phyloP scores from a whole-genome alignment of 441 rosid species.

The Cnidoscolus chayamansa region DNA sequence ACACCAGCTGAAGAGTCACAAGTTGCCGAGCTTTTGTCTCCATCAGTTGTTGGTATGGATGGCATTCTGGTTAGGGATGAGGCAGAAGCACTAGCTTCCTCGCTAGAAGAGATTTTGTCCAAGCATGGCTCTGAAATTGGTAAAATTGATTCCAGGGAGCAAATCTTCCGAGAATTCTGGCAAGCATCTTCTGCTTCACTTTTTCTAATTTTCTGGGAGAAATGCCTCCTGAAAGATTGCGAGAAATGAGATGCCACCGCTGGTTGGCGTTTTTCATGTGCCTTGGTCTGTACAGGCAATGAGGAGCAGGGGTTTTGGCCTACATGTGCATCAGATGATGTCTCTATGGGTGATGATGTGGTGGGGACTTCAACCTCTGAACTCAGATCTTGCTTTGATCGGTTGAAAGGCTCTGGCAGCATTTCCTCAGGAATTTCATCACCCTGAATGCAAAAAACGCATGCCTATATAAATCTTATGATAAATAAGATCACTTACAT shows the following conservation, averaged over 20 bases:
- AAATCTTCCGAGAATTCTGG: conserved; percentile 5
- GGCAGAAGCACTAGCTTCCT: conserved; percentile 21
- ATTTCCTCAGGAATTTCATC: conserved; percentile 70
- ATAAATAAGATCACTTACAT: background rate
- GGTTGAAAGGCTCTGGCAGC: conserved; percentile 66
- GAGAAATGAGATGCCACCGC: conserved; percentile 46
- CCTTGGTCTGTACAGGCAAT: conserved; percentile 17
- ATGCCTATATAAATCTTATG: background rate
- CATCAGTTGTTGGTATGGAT: conserved; percentile 19
- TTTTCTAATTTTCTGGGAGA: conserved; percentile 31
- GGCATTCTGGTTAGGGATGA: conserved; percentile 20
- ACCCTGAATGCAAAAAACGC: conserved; percentile 40
- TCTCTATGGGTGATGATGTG: conserved; percentile 17
- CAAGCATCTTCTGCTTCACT: conserved; percentile 12
- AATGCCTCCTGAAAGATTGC: conserved; percentile 39
- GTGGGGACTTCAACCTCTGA: conserved; percentile 14
- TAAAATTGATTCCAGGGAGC: conserved; percentile 23
- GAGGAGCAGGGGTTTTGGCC: conserved; percentile 4
- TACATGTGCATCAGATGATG: conserved; percentile 12
- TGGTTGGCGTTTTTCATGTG: conserved; percentile 27
- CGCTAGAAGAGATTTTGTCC: conserved; percentile 18
- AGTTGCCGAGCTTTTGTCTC: conserved; percentile 12
- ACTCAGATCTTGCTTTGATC: conserved; percentile 20
- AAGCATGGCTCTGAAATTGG: conserved; percentile 18
- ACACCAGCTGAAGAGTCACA: conserved; percentile 20